Evolutionary conservation across 345 rosid species (phyloP), one percentile per base, ranked within the genome.

Genomic region (Eucalyptus tenuipes): DNA sequence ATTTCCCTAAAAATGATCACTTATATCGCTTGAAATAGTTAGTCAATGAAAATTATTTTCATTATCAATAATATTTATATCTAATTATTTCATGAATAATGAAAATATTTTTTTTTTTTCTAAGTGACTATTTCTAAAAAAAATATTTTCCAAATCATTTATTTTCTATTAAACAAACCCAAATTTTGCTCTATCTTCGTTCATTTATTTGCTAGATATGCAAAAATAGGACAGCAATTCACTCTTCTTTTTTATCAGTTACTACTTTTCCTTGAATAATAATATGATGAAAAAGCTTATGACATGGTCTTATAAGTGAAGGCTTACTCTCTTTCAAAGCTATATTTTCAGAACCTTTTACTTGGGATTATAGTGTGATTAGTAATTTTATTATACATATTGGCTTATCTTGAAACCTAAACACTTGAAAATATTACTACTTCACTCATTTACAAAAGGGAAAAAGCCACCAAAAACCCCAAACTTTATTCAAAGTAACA

Each of bases 61-160:
- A 61, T 29, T 27, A 27, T 61, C 0, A 0, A 13, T 1, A 61
- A 61, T 4, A 61, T 13, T 61, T 61, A 61, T 12, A 29, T 61
- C 4, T 29, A 29, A 61, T 27, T 29, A 61, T 61, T 61, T 29
- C 0, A 0, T 61, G 15, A 5, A 29, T 29, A 1, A 61, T 29
- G n/a, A 61, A 29, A 61, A 6, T 59, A 27, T 61, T 61, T 29
- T 61, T 59, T 29, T 61, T 59, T 25, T 13, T 17, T 0, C 7
- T 6, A 61, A 61, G 68, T 13, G 8, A 61, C 4, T 4, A 61
- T 61, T 13, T 25, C n/a, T 27, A 5, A 5, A 59, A 27, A 11
- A 24, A 55, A 24, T 10, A 57, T 5, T 52, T 52, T 27, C 5
- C 68, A 29, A 61, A 61, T 61, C 0, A 29, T 57, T 29, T 13